Evolutionary conservation across 257 asterid genomes (phyloP), one percentile per base, ranked within the genome.

Genomic region (Avicennia marina): DNA sequence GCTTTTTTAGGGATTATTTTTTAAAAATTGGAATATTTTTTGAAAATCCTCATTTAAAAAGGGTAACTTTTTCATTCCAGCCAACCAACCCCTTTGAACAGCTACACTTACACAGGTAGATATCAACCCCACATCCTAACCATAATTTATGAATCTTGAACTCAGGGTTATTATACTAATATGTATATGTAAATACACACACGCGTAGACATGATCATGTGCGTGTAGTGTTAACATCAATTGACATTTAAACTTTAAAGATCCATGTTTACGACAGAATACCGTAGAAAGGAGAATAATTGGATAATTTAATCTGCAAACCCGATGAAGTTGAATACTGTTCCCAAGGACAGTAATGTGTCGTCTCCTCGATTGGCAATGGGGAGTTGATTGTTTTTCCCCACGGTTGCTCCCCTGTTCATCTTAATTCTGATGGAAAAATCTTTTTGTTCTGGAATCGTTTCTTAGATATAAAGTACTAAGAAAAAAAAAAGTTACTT

Each of bases 41-140:
- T n/a, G n/a, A n/a, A n/a, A n/a, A n/a, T n/a, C n/a, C n/a, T n/a
- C n/a, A n/a, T n/a, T 12, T 2, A 20, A 16, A 44, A 24, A 34
- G 36, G 3, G 2, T 16, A n/a, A 20, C 15, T 25, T 5, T 9
- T n/a, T 7, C 4, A 33, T 34, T 21, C 19, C 52, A 21, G 29
- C 56, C 29, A 60, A 45, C 17, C 44, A 6, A 15, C 29, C 19
- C 45, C 45, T 20, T 54, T 55, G 39, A 45, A 36, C 59, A 50
- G 27, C 40, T 22, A 34, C 53, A 57, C 45, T 53, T 33, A 18
- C 31, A 64, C 49, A 63, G 58, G 66, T 64, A 11, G 33, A 64
- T 46, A 58, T 51, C 46, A 25, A 31, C 27, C 43, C 38, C 70
- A 64, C 68, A 70, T 70, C 68, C 56, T 43, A 34, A 22, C 49